Conservation (phyloP, 257 asterid genomes). For the Nicotiana attenuata region DNA sequence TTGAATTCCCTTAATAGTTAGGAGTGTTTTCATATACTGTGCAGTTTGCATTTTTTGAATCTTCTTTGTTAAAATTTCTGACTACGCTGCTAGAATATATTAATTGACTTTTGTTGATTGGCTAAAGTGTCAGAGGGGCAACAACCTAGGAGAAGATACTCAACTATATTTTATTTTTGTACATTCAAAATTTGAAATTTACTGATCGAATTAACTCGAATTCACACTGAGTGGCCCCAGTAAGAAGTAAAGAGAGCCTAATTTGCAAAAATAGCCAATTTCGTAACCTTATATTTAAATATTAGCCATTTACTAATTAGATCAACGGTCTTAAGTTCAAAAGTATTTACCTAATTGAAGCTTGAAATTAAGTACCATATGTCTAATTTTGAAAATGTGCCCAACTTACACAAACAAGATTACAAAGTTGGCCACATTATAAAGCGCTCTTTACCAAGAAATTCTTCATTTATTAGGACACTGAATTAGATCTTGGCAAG, state of each 20-base stretch:
- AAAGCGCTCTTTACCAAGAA: background rate
- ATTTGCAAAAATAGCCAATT: background rate
- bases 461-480: background rate
- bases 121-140: too few species aligned
- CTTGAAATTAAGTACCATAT: background rate
- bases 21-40: too few species aligned
- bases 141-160: too few species aligned
- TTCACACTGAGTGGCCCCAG: too few species aligned
- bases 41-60: too few species aligned
- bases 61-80: too few species aligned
- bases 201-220: background rate
- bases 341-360: too few species aligned
- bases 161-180: background rate
- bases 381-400: background rate
- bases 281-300: background rate
- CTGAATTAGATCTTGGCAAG: slow-evolving; percentile 43
- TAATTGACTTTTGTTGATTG: too few species aligned
- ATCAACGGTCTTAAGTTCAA: background rate
- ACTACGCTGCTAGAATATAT: too few species aligned
- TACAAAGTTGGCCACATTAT: background rate
- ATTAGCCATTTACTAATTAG: background rate
- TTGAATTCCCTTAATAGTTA: too few species aligned
- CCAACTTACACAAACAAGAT: background rate
- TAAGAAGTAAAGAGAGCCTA: background rate
- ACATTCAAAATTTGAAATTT: background rate